Percentiles rank a stretch among this genome's conserved stretches.
Conservation (phyloP, 31 red algal genomes). For the Odonthalia washingtoniensis region DNA sequence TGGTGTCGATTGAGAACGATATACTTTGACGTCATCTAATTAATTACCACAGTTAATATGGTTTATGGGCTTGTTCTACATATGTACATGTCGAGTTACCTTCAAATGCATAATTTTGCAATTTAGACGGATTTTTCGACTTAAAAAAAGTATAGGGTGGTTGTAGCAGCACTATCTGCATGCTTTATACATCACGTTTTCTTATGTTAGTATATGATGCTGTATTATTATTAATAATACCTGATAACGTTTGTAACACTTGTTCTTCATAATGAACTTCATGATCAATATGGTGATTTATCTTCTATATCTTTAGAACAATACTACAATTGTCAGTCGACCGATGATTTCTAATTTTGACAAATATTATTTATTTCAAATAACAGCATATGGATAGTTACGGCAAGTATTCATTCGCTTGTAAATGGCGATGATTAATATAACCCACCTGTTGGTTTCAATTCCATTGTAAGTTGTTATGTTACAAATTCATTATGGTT, state of each 20-base stretch:
- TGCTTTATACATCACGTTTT: no score
- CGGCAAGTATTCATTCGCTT: conserved; percentile 73
- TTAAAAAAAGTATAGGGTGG: no score
- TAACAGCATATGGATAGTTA: conserved; percentile 77
- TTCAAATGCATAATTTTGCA: conserved; percentile 33
- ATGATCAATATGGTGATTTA: neutral
- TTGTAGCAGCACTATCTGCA: no score
- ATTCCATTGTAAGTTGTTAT: conserved; percentile 82
- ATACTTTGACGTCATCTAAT: conserved; percentile 60
- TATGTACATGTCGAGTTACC: conserved; percentile 32
- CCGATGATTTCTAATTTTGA: conserved; percentile 62
- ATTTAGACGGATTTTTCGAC: no score
- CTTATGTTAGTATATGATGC: conserved; percentile 71
- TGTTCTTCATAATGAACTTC: no score
- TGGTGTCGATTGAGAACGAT: conserved; percentile 65
- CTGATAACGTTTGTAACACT: conserved; percentile 16
- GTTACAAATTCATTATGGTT: conserved; percentile 77
- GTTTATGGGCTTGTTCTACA: conserved; percentile 74
- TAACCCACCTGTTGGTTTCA: conserved; percentile 80
- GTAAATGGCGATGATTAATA: conserved; percentile 69
- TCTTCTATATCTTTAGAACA: no score
- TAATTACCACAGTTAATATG: conserved; percentile 67
- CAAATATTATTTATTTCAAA: conserved; percentile 77
- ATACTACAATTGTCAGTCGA: conserved; percentile 30
- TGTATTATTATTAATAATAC: conserved; percentile 62